Conservation (phyloP, 2,329 filamentous ascomycete species). For the Aspergillus amoenus region DNA sequence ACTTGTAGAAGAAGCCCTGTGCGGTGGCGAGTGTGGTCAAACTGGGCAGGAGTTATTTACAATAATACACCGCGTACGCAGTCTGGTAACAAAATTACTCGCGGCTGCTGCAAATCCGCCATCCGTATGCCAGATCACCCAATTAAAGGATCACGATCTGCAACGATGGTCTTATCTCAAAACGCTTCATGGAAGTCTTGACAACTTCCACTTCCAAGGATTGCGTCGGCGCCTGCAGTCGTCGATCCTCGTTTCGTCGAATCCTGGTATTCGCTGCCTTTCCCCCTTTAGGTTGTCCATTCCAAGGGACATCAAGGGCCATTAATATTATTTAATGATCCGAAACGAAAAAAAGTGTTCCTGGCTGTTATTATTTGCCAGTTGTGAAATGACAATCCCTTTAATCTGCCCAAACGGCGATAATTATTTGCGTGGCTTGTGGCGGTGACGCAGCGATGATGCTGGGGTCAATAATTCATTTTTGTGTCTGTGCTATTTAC, state of each 20-base stretch:
- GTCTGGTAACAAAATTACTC: neutral
- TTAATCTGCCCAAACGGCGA: too few relatives aligned
- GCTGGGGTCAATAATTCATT: too few relatives aligned
- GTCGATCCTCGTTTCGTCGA: neutral
- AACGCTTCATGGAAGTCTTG: neutral
- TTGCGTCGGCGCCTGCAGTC: slow-evolving; percentile 7
- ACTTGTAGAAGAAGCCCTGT: slow-evolving; percentile 16
- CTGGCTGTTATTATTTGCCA: too few relatives aligned
- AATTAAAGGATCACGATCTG: slow-evolving; percentile 18
- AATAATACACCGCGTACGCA: neutral
- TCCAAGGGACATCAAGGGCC: neutral
- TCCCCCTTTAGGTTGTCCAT: neutral
- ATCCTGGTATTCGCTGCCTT: neutral
- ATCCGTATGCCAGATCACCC: slow-evolving; percentile 6
- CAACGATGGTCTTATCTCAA: slow-evolving; percentile 21
- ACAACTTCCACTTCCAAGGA: slow-evolving; percentile 3
- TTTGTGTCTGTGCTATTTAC: neutral
- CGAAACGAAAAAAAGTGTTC: neutral
- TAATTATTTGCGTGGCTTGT: neutral
- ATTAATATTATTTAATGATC: neutral
- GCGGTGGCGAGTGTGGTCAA: slow-evolving; percentile 16
- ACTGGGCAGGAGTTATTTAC: neutral
- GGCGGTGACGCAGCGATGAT: neutral
- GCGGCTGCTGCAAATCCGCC: neutral
- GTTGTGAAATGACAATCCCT: too few relatives aligned